Conservation (phyloP, 345 rosid species). For the Salix brachista region DNA sequence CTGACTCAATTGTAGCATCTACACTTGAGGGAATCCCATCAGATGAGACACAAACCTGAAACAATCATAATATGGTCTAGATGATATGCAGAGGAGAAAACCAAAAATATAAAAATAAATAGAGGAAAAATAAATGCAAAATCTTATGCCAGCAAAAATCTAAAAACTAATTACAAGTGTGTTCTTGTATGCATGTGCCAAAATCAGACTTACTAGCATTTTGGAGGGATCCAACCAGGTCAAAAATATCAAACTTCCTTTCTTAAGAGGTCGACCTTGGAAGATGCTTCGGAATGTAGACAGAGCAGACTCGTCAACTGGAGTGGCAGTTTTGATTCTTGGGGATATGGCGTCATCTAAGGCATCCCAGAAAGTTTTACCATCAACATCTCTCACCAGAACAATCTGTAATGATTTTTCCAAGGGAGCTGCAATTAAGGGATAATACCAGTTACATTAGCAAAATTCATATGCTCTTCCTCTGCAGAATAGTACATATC, state of each 20-base stretch:
- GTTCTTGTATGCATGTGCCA: neutral
- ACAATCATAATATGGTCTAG: neutral
- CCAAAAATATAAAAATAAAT: neutral
- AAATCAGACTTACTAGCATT: conserved; percentile 59
- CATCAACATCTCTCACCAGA: conserved; percentile 91
- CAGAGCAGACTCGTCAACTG: conserved; percentile 56
- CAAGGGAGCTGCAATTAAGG: conserved; percentile 39
- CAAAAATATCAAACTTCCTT: conserved; percentile 66
- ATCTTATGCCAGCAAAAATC: neutral
- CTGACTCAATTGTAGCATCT: conserved; percentile 61
- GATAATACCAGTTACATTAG: neutral
- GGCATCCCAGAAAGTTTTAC: conserved; percentile 93
- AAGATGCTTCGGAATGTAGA: conserved; percentile 60
- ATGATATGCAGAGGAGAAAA: neutral
- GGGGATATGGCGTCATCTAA: conserved; percentile 72
- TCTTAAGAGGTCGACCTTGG: conserved; percentile 62
- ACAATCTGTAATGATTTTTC: conserved; percentile 78
- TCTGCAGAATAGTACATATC: neutral
- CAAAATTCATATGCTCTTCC: neutral
- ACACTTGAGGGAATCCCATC: conserved; percentile 46
- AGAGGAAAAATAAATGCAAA: neutral
- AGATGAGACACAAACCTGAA: conserved; percentile 62
- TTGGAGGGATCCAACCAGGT: conserved; percentile 66
- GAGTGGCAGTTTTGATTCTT: conserved; percentile 51
- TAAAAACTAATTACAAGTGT: neutral